Conservation (phyloP, 176 grass and related monocot species). For the Eremochloa ophiuroides region DNA sequence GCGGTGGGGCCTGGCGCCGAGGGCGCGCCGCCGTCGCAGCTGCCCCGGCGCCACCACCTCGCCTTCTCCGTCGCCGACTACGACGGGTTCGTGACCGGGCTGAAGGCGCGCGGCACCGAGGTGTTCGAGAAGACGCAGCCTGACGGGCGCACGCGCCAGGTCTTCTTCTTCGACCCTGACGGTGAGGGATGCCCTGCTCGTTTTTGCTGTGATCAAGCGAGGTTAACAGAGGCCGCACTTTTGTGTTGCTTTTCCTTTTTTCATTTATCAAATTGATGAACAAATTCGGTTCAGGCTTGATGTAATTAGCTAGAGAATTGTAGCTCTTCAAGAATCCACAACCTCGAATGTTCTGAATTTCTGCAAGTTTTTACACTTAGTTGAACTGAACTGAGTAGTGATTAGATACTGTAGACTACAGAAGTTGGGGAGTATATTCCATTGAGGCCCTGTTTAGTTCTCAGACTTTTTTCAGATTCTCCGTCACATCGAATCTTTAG, state of each 20-base stretch:
- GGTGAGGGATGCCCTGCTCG: conserved; percentile 22
- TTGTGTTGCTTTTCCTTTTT: neutral
- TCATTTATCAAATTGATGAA: neutral
- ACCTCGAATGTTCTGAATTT: neutral
- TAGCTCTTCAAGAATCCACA: neutral
- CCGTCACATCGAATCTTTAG: too few relatives aligned
- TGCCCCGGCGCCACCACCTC: conserved; percentile 66
- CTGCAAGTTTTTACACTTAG: neutral
- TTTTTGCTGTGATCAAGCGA: neutral
- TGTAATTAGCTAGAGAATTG: neutral
- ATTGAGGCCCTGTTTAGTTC: too few relatives aligned
- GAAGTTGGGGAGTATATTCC: neutral
- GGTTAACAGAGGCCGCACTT: neutral
- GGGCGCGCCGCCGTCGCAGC: conserved; percentile 33
- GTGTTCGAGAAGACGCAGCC: conserved; percentile 73
- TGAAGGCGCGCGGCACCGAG: conserved; percentile 55
- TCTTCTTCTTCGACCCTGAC: conserved; percentile 99
- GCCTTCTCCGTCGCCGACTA: conserved; percentile 80
- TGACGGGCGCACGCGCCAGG: conserved; percentile 67
- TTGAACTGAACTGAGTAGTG: neutral
- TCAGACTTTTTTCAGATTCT: too few relatives aligned
- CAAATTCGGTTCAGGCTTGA: neutral
- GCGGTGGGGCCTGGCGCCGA: neutral
- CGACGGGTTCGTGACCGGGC: conserved; percentile 51
- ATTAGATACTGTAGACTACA: too few relatives aligned